Percentiles rank a stretch among this genome's conserved stretches.
Evolutionary conservation across 306 rosid species (phyloP).

Genomic region (Lathyrus aphaca): DNA sequence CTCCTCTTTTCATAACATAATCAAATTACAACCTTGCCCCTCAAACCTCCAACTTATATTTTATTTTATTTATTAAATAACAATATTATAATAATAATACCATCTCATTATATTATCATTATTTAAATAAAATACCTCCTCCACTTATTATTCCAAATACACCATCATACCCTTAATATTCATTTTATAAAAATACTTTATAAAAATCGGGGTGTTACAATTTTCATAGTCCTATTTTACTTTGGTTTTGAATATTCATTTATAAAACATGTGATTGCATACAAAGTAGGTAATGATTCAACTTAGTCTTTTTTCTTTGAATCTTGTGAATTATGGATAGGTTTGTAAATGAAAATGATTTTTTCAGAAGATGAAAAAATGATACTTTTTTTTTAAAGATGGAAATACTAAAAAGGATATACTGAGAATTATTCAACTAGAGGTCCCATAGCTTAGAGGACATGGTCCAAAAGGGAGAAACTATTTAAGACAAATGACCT

Average conservation of each 20-base stretch:
- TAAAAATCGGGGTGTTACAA: too few relatives aligned
- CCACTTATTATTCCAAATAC: too few relatives aligned
- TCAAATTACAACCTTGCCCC: too few relatives aligned
- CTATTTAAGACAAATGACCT: background rate
- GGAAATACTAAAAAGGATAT: background rate
- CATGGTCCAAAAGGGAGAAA: background rate
- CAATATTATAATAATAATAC: too few relatives aligned
- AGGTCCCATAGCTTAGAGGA: constrained; percentile 16
- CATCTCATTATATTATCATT: too few relatives aligned
- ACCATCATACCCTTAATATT: too few relatives aligned
- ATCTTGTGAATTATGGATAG: constrained; percentile 5
- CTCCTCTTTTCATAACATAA: too few relatives aligned
- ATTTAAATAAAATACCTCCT: too few relatives aligned
- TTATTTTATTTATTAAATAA: too few relatives aligned
- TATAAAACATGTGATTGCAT: constrained; percentile 15
- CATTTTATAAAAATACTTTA: too few relatives aligned
- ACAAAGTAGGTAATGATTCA: background rate
- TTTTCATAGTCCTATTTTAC: constrained; percentile 17
- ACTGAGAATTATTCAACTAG: background rate
- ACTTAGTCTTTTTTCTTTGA: background rate
- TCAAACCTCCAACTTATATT: too few relatives aligned
- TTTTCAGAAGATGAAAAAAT: background rate
- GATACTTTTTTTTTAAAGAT: background rate
- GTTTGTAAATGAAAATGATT: constrained; percentile 16
- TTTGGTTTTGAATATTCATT: constrained; percentile 14